Evolutionary conservation across 2,329 filamentous ascomycete genomes (phyloP), one percentile per base, ranked within the genome.

Genomic region (Aphanoascus verrucosus): DNA sequence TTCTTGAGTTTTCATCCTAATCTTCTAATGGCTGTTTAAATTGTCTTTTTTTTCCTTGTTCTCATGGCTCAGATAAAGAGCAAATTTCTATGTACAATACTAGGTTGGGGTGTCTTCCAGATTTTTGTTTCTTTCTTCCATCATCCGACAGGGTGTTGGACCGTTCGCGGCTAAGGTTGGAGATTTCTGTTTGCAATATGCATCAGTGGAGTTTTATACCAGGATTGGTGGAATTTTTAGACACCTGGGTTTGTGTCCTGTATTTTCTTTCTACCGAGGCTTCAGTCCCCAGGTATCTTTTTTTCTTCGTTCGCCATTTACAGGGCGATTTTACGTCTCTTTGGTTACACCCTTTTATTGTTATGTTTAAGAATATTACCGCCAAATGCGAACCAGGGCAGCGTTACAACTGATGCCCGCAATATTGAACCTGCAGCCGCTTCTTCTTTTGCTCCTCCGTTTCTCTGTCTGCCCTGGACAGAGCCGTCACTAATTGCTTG

Each of bases 171-270:
- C 43, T 42, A 19, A 42, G n/a, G 19, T 50, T 34, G 37, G 40
- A 28, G 40, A 37, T 23, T 38, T 44, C n/a, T 35, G 12, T 45
- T 14, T 43, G 31, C 11, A 15, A 37, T 32, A 32, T 40, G 50
- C 43, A 50, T 52, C 19, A 19, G 17, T 52, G 50, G 50, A 52
- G 50, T 52, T 52, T 52, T 31, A 52, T 52, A 52, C 42, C 50
- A 46, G 42, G 42, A 2, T 52, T 52, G 50, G 42, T 52, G 41
- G 40, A 37, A 45, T 45, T 15, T 45, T 28, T 28, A 41, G 50
- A 46, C 50, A 52, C 50, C 50, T 52, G 50, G 50, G 46, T 28
- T 52, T 46, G 50, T 52, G 41, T 34, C 17, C n/a, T 45, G 37
- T 37, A 35, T 12, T 45, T 41, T 46, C 2, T 52, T 32, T 14